Percentiles rank a stretch among this genome's conserved stretches.
Evolutionary conservation across 2,329 filamentous ascomycete species (phyloP).

Genomic region (Sporothrix protearum): DNA sequence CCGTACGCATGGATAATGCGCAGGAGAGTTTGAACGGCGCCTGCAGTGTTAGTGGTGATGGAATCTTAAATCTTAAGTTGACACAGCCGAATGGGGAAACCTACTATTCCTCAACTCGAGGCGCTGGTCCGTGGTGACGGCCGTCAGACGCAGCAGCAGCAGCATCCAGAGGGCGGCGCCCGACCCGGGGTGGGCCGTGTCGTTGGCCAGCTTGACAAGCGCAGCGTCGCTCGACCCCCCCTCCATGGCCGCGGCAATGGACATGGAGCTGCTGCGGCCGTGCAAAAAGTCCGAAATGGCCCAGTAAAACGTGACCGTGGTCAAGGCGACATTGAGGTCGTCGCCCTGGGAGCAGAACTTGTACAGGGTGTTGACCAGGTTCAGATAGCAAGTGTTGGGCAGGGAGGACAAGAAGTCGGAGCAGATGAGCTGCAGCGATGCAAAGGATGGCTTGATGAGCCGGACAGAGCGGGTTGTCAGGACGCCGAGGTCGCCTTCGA

Average conservation of each 20-base stretch:
- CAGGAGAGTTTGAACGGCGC: conserved; percentile 80
- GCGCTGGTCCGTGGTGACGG: conserved; percentile 66
- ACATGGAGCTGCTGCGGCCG: conserved; percentile 54
- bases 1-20: conserved; percentile 91
- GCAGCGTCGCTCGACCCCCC: conserved; percentile 54
- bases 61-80: too few species aligned
- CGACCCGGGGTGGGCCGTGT: conserved; percentile 57
- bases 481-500: conserved; percentile 33
- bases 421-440: conserved; percentile 84
- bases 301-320: conserved; percentile 95
- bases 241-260: conserved; percentile 56
- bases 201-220: conserved; percentile 56
- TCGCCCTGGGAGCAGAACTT: conserved; percentile 86
- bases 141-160: conserved; percentile 65
- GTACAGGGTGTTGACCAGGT: conserved; percentile 81
- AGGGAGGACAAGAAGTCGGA: conserved; percentile 83
- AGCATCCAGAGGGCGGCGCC: conserved; percentile 76
- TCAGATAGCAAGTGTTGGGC: conserved; percentile 67
- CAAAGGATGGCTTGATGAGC: conserved; percentile 82
- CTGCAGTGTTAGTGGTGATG: not conserved
- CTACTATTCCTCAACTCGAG: conserved; percentile 72
- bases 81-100: not conserved
- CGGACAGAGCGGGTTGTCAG: conserved; percentile 62
- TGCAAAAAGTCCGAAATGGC: conserved; percentile 86
- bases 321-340: conserved; percentile 92